These are phyloP conservation scores for Aspergillus egyptiacus DNA, from an alignment of 495 filamentous ascomycete genomes.

Conservation along the genomic window DNA sequence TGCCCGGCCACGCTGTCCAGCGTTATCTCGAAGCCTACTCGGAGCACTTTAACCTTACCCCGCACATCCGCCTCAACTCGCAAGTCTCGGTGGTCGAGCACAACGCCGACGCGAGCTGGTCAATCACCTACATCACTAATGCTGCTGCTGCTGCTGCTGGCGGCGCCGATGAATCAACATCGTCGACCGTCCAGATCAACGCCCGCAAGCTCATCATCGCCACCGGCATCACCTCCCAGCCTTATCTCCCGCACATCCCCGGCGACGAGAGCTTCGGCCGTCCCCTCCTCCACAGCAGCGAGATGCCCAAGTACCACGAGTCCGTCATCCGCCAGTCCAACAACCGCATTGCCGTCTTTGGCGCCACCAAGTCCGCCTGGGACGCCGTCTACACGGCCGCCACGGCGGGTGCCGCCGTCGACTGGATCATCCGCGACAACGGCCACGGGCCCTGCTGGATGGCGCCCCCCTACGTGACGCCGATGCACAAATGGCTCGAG, in stretches of 20 bases:
- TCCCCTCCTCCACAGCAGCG: constrained; percentile 58
- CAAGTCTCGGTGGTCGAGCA: constrained; percentile 50
- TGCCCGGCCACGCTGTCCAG: constrained; percentile 60
- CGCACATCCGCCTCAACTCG: constrained; percentile 48
- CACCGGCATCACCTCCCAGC: constrained; percentile 61
- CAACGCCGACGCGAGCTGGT: constrained; percentile 34
- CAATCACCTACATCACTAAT: constrained; percentile 20
- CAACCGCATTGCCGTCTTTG: constrained; percentile 54
- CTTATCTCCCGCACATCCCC: constrained; percentile 46
- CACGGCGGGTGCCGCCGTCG: constrained; percentile 56
- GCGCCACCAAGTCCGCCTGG: constrained; percentile 69
- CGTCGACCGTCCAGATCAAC: constrained; percentile 40
- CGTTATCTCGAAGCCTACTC: constrained; percentile 61
- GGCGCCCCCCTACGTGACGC: constrained; percentile 57
- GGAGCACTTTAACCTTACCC: constrained; percentile 49
- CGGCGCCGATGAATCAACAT: not conserved
- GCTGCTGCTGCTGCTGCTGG: no score
- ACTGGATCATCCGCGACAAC: constrained; percentile 73
- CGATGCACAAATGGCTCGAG: constrained; percentile 54
- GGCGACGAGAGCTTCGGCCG: constrained; percentile 47
- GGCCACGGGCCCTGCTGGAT: constrained; percentile 74
- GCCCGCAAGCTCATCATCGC: constrained; percentile 61
- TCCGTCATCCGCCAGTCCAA: constrained; percentile 26
- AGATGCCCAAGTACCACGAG: constrained; percentile 44
- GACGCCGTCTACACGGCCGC: constrained; percentile 70